A percentile compares a stretch with the other conserved stretches of the same genome.
Conservation (phyloP, 805 yeast genomes). For the Soucietia sequanensis region DNA sequence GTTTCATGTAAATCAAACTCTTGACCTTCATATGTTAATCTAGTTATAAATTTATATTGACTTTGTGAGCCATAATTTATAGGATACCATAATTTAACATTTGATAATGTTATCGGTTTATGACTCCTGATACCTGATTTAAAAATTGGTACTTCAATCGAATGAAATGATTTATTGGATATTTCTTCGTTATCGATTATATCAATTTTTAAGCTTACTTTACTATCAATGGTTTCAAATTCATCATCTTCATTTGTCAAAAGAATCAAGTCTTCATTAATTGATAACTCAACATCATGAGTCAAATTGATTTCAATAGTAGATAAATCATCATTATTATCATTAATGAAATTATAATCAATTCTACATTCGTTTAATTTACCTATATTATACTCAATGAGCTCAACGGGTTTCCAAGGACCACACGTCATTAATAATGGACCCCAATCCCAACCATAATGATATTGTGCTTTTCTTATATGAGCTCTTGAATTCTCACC, state of each 20-base stretch:
- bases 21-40: slow-evolving; percentile 4
- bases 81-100: slow-evolving; percentile 44
- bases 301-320: slow-evolving; percentile 12
- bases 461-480: slow-evolving; percentile 52
- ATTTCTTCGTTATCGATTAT: background rate
- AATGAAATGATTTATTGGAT: background rate
- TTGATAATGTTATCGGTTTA: slow-evolving; percentile 10
- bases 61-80: slow-evolving; percentile 34
- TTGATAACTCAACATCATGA: background rate
- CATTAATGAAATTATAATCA: slow-evolving; percentile 8
- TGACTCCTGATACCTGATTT: background rate
- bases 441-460: slow-evolving; percentile 63
- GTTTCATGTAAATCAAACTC: slow-evolving; percentile 10
- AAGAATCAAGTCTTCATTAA: too few relatives aligned
- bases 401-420: slow-evolving; percentile 36
- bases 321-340: slow-evolving; percentile 1
- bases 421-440: slow-evolving; percentile 46
- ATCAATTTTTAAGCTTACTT: background rate
- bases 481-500: slow-evolving; percentile 46
- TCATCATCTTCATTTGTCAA: background rate
- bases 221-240: background rate
- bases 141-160: background rate
- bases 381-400: slow-evolving; percentile 18
- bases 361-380: slow-evolving; percentile 8
- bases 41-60: slow-evolving; percentile 24